Evolutionary conservation across 2,329 filamentous ascomycete genomes (phyloP).

Genomic region (Clarireedia paspali): DNA sequence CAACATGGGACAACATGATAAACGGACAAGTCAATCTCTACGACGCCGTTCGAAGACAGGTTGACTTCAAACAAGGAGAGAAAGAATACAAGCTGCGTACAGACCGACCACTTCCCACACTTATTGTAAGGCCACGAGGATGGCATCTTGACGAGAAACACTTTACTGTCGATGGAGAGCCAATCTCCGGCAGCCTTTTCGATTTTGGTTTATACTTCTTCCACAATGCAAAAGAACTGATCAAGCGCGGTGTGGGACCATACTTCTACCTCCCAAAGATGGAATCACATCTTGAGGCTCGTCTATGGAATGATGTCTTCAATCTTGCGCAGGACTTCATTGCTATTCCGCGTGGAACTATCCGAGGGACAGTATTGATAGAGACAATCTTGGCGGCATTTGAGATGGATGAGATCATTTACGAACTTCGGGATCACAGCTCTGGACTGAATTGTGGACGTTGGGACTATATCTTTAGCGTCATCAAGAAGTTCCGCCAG

Average conservation of each 20-base stretch:
- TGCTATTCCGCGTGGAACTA: conserved; percentile 81
- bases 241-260: conserved; percentile 76
- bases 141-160: conserved; percentile 99
- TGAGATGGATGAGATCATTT: conserved; percentile 99
- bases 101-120: conserved; percentile 76
- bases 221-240: conserved; percentile 89
- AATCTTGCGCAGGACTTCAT: conserved; percentile 92
- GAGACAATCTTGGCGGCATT: conserved; percentile 97
- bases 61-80: conserved; percentile 90
- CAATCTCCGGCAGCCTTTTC: conserved; percentile 86
- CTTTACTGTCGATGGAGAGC: conserved; percentile 88
- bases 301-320: conserved; percentile 97
- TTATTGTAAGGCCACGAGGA: conserved; percentile 89
- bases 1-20: conserved; percentile 99
- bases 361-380: conserved; percentile 90
- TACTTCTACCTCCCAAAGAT: conserved; percentile 99
- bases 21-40: conserved; percentile 97
- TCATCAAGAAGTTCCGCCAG: conserved; percentile 98
- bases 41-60: conserved; percentile 85
- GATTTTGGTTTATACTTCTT: conserved; percentile 99
- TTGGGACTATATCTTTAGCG: conserved; percentile 99
- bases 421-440: conserved; percentile 94
- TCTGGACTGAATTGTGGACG: conserved; percentile 95
- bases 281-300: conserved; percentile 94
- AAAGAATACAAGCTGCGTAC: conserved; percentile 98